Evolutionary conservation across 78 protist species (phyloP), one percentile per base, ranked within the genome.

Genomic region (Polysphondylium violaceum): DNA sequence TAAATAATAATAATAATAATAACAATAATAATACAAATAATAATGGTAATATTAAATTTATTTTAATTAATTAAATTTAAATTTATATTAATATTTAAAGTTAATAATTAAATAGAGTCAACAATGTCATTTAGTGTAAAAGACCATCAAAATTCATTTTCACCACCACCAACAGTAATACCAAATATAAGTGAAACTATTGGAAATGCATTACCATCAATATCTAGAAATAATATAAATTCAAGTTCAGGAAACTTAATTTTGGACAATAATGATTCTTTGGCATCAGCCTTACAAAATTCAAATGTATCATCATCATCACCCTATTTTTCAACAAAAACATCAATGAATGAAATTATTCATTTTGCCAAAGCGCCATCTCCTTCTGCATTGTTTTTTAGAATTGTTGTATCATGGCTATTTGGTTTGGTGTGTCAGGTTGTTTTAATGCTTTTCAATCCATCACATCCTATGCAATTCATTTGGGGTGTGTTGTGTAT

Each of bases 401-500:
- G 90, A 21, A 69, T 81, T 40, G 61, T 25, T 29, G 17, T 69
- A 27, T 67, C 90, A 17, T 67, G 76, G 76, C 8, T 67, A 63
- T 67, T 69, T 69, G 90, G 90, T 27, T 63, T 81, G 4, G 72
- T 81, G 6, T 44, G 31, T 17, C 31, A 38, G 90, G 19, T 81
- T 21, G 43, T 81, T 8, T 41, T 81, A 19, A 81, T 81, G 90
- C 41, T 81, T 7, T 81, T 81, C 17, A 81, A 81, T 31, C 90
- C 90, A n/a, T 27, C 65, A 40, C 59, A 55, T 21, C 78, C 90
- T 2, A 81, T 58, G 72, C 90, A 81, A 23, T 81, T 81, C 35
- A 81, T 81, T 41, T 81, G 90, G 90, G 90, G 90, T 31, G 78
- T 81, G 4, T 33, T 81, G 2, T 69, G 77, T 27, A 50, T 81